A percentile compares a stretch with the other conserved stretches of the same genome.
Evolutionary conservation across 306 rosid species (phyloP).

Genomic region (Ormosia semicastrata): DNA sequence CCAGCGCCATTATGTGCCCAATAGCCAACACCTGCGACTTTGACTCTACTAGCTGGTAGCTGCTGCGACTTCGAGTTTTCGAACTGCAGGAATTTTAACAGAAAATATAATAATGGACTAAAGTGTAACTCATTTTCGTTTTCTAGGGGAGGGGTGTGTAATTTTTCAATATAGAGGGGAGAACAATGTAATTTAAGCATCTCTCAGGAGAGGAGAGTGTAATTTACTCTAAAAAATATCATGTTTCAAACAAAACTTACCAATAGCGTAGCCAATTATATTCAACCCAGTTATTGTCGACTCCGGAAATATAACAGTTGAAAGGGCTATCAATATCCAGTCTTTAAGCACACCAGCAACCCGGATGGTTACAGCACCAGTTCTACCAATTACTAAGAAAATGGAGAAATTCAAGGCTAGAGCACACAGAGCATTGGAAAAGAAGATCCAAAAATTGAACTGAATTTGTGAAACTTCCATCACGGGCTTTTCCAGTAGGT

Average conservation of each 20-base stretch:
- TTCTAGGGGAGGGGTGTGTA: too few relatives aligned
- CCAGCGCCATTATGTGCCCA: too few relatives aligned
- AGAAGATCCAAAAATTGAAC: constrained; percentile 85
- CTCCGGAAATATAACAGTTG: constrained; percentile 85
- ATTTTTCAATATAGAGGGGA: too few relatives aligned
- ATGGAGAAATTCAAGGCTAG: constrained; percentile 89
- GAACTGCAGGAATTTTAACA: too few relatives aligned
- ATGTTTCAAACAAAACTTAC: constrained; percentile 35
- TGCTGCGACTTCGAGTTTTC: too few relatives aligned
- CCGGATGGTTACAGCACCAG: constrained; percentile 87
- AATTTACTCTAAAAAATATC: background rate
- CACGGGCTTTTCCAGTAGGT: constrained; percentile 66
- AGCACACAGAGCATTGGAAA: constrained; percentile 83
- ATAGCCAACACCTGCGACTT: too few relatives aligned
- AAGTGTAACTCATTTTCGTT: too few relatives aligned
- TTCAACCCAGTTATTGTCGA: constrained; percentile 75
- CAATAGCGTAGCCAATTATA: constrained; percentile 84
- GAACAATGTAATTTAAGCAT: too few relatives aligned
- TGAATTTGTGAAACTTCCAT: constrained; percentile 74
- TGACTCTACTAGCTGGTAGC: too few relatives aligned
- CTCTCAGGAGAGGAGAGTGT: background rate
- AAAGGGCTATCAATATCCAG: constrained; percentile 89
- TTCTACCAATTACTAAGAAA: constrained; percentile 86
- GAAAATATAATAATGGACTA: too few relatives aligned
- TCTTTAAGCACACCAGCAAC: constrained; percentile 91